phyloP scores from a whole-genome alignment of 176 grass and related monocot genomes.

The Aegilops tauschii region DNA sequence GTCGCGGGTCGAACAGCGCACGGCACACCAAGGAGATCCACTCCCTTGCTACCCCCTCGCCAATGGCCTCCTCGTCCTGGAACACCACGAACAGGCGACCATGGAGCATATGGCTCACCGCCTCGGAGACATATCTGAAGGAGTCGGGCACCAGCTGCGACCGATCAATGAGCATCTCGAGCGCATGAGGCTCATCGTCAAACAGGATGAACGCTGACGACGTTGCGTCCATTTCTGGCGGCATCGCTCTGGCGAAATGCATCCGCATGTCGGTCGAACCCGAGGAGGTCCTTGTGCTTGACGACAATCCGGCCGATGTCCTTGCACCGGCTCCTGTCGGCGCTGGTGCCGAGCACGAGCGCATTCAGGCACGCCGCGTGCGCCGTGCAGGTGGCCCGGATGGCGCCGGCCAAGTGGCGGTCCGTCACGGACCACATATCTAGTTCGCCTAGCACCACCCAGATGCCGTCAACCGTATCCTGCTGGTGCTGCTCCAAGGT shows the following conservation, averaged over 20 bases:
- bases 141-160: constrained; percentile 45
- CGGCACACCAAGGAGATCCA: constrained; percentile 31
- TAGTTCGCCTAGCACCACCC: not conserved
- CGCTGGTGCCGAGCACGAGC: constrained; percentile 28
- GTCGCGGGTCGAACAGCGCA: constrained; percentile 45
- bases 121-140: constrained; percentile 31
- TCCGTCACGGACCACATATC: constrained; percentile 18
- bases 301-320: constrained; percentile 38
- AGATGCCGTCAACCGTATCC: not conserved
- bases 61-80: constrained; percentile 38
- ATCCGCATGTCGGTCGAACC: constrained; percentile 41
- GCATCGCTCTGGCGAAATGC: constrained; percentile 50
- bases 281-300: constrained; percentile 50
- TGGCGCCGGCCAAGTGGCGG: not conserved
- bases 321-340: not conserved
- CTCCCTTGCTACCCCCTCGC: constrained; percentile 35
- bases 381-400: constrained; percentile 21
- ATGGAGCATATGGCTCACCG: constrained; percentile 19
- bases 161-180: constrained; percentile 46
- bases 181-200: no score
- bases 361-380: constrained; percentile 1
- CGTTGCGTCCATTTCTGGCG: constrained; percentile 19
- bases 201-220: no score
- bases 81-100: constrained; percentile 48
- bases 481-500: not conserved